Evolutionary conservation across 129 eudicot genomes (phyloP).

Genomic region (Mikania micrantha): DNA sequence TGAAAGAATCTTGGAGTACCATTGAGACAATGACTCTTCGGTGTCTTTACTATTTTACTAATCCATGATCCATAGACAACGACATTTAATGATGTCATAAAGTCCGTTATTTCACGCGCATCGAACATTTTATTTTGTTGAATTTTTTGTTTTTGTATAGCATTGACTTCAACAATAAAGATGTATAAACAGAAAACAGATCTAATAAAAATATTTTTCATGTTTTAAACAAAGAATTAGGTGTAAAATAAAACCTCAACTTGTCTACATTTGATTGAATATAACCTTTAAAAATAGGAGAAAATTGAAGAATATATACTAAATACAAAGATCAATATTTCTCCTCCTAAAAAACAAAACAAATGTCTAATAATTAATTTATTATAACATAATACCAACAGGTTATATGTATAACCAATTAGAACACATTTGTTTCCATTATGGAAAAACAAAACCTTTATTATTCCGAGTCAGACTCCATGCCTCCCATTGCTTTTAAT

Average conservation of each 20-base stretch:
- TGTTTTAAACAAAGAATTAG: neutral
- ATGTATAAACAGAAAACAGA: too few species aligned
- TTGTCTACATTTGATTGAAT: slow-evolving; percentile 3
- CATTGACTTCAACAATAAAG: too few species aligned
- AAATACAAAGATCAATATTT: slow-evolving; percentile 17
- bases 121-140: too few species aligned
- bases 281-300: slow-evolving; percentile 4
- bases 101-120: too few species aligned
- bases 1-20: too few species aligned
- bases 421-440: slow-evolving; percentile 7
- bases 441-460: neutral
- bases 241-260: slow-evolving; percentile 1
- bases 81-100: too few species aligned
- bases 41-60: too few species aligned
- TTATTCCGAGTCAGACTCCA: slow-evolving; percentile 79
- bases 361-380: slow-evolving; percentile 8
- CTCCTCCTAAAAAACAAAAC: slow-evolving; percentile 17
- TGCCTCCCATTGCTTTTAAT: slow-evolving; percentile 79
- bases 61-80: too few species aligned
- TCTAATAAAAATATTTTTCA: neutral
- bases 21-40: too few species aligned
- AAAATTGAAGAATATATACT: slow-evolving; percentile 17
- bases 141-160: too few species aligned
- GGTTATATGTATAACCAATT: neutral
- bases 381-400: slow-evolving; percentile 1